Evolutionary conservation across 2,329 filamentous ascomycete species (phyloP), one percentile per base, ranked within the genome.

Genomic region (Diaporthe citri): DNA sequence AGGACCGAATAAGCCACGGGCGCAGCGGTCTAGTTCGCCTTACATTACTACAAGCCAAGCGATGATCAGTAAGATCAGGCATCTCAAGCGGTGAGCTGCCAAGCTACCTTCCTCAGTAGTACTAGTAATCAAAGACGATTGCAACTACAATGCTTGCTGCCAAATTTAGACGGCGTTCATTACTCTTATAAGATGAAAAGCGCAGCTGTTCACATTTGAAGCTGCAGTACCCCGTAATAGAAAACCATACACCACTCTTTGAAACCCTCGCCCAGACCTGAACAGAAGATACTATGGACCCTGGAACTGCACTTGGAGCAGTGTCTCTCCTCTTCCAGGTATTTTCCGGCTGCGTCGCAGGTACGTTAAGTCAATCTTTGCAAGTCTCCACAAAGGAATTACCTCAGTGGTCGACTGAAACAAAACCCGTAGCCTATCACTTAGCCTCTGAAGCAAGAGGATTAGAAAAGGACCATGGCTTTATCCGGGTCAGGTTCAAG

Each of bases 261-360:
- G 2, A 17, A 1, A 25, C 1, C 6, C 25, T 56, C 20, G 6
- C 13, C 17, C 17, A 4, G 7, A 4, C 8, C 15, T 2, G 10
- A 59, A n/a, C 20, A n/a, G 25, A 31, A 9, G 0, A 25, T 22
- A 31, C 1, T 25, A 62, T 62, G 59, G 59, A 62, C 25, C 59
- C 59, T 2, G 59, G 59, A 7, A 62, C 59, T 5, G 15, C 59
- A 15, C 59, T 62, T 46, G 59, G 59, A 62, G 59, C 59, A 22
- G 59, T 62, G 8, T 62, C 59, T 28, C 39, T 62, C 1, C 59
- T 62, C 25, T 62, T 62, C 25, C 59, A 62, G 25, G 59, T 62
- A 15, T 62, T 62, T 8, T 62, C 59, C 12, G 59, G 59, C 59
- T 62, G 59, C 22, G 39, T 62, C 15, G 59, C 59, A 31, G 59